These are phyloP conservation scores for Hyparrhenia diplandra DNA, from an alignment of 176 grass and related monocot species.

Conservation along the genomic window DNA sequence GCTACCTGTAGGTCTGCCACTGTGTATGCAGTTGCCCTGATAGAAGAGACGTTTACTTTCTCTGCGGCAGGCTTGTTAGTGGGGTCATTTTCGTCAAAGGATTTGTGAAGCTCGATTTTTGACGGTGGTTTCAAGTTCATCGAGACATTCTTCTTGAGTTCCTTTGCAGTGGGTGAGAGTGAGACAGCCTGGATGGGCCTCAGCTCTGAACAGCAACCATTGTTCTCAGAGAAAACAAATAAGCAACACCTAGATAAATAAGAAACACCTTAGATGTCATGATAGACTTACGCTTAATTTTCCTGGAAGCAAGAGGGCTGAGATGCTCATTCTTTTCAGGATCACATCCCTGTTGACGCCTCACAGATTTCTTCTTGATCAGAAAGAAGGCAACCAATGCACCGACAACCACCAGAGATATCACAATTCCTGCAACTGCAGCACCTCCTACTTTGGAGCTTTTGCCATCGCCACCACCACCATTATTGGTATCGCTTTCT, in stretches of 20 bases:
- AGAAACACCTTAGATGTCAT: background rate
- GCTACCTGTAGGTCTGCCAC: slow-evolving; percentile 86
- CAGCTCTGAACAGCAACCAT: slow-evolving; percentile 37
- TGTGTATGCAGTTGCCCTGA: slow-evolving; percentile 64
- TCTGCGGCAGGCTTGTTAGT: slow-evolving; percentile 38
- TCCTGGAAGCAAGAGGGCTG: slow-evolving; percentile 48
- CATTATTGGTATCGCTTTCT: too few relatives aligned
- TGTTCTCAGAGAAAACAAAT: background rate
- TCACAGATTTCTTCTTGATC: slow-evolving; percentile 49
- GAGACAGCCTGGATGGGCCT: slow-evolving; percentile 47
- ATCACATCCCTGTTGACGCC: slow-evolving; percentile 25
- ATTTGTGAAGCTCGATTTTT: slow-evolving; percentile 56
- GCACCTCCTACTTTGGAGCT: too few relatives aligned
- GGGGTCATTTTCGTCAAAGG: slow-evolving; percentile 55
- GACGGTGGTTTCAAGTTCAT: slow-evolving; percentile 79
- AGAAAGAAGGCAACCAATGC: slow-evolving; percentile 57
- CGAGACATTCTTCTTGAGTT: slow-evolving; percentile 43
- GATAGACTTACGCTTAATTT: slow-evolving; percentile 24
- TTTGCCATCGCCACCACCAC: too few relatives aligned
- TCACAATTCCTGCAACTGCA: slow-evolving; percentile 53
- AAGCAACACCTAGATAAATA: background rate
- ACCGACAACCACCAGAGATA: slow-evolving; percentile 56
- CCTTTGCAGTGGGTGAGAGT: slow-evolving; percentile 33
- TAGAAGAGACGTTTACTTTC: slow-evolving; percentile 39
- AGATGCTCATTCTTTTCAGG: slow-evolving; percentile 44